phyloP scores from a whole-genome alignment of 768 basidiomycete genomes.

The Leccinum incarnatum region DNA sequence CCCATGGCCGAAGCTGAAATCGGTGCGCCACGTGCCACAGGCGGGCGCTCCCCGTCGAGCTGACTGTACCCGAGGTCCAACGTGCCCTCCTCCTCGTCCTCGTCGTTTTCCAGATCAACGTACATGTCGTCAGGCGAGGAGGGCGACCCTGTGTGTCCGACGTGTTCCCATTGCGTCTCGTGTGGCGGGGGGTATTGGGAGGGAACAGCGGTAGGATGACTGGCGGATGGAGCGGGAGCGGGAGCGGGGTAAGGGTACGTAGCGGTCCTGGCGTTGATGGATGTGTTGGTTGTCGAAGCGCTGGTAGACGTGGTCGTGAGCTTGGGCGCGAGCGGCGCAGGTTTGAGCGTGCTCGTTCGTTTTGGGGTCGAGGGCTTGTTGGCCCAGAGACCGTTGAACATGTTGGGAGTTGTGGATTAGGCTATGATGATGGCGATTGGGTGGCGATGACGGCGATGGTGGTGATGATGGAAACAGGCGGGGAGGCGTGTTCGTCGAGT shows the following conservation, averaged over 20 bases:
- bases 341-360: constrained; percentile 16
- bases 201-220: background rate
- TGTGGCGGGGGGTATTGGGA: constrained; percentile 10
- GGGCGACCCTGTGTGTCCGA: constrained; percentile 11
- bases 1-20: background rate
- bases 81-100: background rate
- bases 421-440: background rate
- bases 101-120: background rate
- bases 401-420: background rate
- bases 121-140: constrained; percentile 14
- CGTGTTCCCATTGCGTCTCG: constrained; percentile 25
- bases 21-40: background rate
- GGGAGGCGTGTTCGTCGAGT: no score
- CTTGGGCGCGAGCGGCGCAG: constrained; percentile 22
- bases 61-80: constrained; percentile 25
- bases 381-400: constrained; percentile 9
- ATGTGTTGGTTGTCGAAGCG: background rate
- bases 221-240: background rate
- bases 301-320: constrained; percentile 14
- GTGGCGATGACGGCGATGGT: background rate
- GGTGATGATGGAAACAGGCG: no score
- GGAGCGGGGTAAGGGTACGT: background rate
- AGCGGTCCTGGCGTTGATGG: background rate
- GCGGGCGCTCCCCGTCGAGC: constrained; percentile 7
- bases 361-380: constrained; percentile 17